Evolutionary conservation across 345 rosid species (phyloP), one percentile per base, ranked within the genome.

Genomic region (Schrenkiella parvula): DNA sequence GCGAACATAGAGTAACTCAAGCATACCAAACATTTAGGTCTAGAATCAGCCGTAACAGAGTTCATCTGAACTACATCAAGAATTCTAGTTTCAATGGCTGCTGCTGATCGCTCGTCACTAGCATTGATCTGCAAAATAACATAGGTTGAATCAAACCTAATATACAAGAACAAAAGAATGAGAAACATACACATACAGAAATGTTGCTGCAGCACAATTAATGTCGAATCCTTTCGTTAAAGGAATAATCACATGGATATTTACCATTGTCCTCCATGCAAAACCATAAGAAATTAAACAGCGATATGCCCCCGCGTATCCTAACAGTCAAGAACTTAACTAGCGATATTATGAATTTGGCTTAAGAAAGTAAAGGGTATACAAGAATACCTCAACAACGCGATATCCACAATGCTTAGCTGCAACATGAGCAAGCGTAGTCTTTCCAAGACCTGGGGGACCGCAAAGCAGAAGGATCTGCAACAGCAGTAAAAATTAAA

Each of bases 391-490:
- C 99, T 95, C 99, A 73, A 95, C 93, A 42, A 86, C 96, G 29
- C 84, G 89, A 74, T 91, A 95, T 73, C 99, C 99, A 79, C 99
- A 95, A 79, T 95, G 99, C 81, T 91, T 86, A 43, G 99, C 97
- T 81, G 96, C 95, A 57, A 91, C 86, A 78, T 91, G 97, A 41
- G 97, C 99, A 77, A 95, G 95, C 12, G 99, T 95, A 67, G 99
- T 95, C 88, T 95, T 95, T 63, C 99, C 99, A 81, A 95, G 99
- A 66, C 99, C 99, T 19, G 97, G 99, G 61, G 99, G 88, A 56
- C 99, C 97, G 77, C 99, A 91, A 51, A 91, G 97, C 74, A 91
- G 70, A 68, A 95, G 99, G 72, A 95, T 83, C 99, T 91, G 90
- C 90, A 81, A 66, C 2, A 56, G 34, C 56, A 69, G 64, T 32